Conservation (phyloP, 768 basidiomycete species). For the Coprinopsis cinerea region DNA sequence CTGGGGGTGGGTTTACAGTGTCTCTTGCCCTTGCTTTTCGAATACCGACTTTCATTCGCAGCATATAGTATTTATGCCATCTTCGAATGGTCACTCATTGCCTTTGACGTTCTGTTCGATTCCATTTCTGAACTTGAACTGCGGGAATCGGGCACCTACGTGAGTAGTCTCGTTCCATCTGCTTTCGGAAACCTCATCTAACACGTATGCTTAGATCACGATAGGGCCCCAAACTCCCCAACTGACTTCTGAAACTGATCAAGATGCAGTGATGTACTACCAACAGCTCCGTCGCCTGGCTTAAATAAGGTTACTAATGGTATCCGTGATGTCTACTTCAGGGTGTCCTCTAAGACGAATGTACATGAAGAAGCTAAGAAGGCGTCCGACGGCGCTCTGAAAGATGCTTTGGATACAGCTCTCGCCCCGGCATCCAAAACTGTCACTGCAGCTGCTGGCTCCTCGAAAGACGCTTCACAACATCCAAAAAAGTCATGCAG, state of each 20-base stretch:
- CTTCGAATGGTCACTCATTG: slow-evolving; percentile 82
- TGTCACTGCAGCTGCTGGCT: background rate
- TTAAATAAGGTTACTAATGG: slow-evolving; percentile 17
- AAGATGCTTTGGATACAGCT: slow-evolving; percentile 10
- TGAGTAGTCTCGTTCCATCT: slow-evolving; percentile 20
- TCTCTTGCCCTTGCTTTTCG: background rate
- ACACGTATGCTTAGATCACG: slow-evolving; percentile 27
- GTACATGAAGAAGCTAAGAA: slow-evolving; percentile 4
- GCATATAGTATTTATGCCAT: slow-evolving; percentile 85
- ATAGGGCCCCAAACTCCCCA: slow-evolving; percentile 17
- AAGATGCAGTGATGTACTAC: slow-evolving; percentile 24
- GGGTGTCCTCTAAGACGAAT: background rate
- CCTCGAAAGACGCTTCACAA: background rate
- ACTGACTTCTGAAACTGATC: slow-evolving; percentile 5
- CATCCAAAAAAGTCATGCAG: background rate
- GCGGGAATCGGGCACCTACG: slow-evolving; percentile 45
- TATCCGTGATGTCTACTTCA: background rate
- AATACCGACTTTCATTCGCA: slow-evolving; percentile 24
- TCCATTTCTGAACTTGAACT: slow-evolving; percentile 61
- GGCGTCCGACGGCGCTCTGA: slow-evolving; percentile 5
- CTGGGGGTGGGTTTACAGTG: slow-evolving; percentile 53
- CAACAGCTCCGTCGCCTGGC: slow-evolving; percentile 37
- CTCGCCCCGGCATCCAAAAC: slow-evolving; percentile 3
- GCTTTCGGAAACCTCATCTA: background rate
- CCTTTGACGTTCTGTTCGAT: slow-evolving; percentile 69